Evolutionary conservation across 306 rosid genomes (phyloP).

Genomic region (Vicia villosa): DNA sequence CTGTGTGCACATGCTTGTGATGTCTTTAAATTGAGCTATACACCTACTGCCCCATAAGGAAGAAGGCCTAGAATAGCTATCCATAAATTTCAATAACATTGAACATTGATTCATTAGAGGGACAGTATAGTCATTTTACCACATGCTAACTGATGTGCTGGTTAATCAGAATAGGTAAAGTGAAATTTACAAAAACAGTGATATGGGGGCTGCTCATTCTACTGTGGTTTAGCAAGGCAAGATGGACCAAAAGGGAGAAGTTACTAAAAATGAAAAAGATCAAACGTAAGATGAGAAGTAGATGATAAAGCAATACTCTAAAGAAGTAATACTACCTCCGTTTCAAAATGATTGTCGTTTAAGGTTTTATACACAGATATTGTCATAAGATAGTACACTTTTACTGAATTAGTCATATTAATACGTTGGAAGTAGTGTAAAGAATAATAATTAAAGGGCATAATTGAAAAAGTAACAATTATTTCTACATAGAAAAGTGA

Average conservation of each 20-base stretch:
- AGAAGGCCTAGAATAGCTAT: slow-evolving; percentile 1
- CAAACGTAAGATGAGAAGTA: slow-evolving; percentile 8
- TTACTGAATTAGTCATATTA: no score
- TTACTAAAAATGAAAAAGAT: slow-evolving; percentile 2
- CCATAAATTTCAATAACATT: slow-evolving; percentile 7
- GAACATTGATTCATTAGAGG: slow-evolving; percentile 9
- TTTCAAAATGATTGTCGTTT: no score
- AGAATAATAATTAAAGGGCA: no score
- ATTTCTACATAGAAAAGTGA: no score
- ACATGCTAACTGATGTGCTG: background rate
- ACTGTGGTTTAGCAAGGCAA: slow-evolving; percentile 5
- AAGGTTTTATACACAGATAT: no score
- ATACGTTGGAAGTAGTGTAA: no score
- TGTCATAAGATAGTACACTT: no score
- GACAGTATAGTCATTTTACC: background rate
- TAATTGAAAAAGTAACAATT: no score
- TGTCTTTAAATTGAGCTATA: background rate
- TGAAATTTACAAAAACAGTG: background rate
- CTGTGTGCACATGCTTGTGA: background rate
- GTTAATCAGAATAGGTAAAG: background rate
- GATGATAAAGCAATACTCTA: background rate
- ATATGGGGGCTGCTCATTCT: background rate
- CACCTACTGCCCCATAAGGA: background rate
- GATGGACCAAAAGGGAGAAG: background rate
- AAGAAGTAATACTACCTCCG: background rate